Evolutionary conservation across 495 filamentous ascomycete species (phyloP), one percentile per base, ranked within the genome.

Genomic region (Chlorociboria aeruginascens): DNA sequence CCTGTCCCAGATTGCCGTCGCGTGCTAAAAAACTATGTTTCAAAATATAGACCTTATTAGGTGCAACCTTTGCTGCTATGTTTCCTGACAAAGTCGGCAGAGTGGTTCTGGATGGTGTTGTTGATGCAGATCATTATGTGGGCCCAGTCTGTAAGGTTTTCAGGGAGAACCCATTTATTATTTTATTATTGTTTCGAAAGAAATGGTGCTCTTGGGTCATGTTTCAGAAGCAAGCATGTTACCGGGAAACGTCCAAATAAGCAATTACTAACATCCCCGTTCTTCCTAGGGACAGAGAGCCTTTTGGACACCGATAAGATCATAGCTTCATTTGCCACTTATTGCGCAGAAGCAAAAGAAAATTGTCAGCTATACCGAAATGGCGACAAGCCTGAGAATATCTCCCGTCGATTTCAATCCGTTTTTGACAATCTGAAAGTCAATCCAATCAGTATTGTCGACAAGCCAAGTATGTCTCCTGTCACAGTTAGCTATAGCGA

Each of bases 31-130:
- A 25, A 25, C 1, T 17, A 43, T 43, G 31, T 40, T 10, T 39
- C n/a, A n/a, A n/a, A n/a, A n/a, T n/a, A n/a, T n/a, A 53, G 62
- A 82, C 79, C 1, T 61, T 79, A 4, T 72, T 85, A 3, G 81
- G 80, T 0, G 66, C 76, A 58, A 86, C 63, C 11, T 74, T 71
- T 54, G 69, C 62, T 35, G 59, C 62, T 33, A 70, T 69, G 67
- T 73, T 70, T 31, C 70, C 70, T 8, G 56, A 62, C 48, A 66
- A 61, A 42, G 68, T 68, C 3, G 71, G 68, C 12, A 63, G 69
- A 8, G n/a, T 37, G 16, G 36, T 32, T 34, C 60, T 73, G 4
- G 71, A 76, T 40, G 70, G 69, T 14, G 69, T 69, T 4, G 70
- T 71, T 43, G 71, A 74, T 41, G 66, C 72, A 3, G 64, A 63